Evolutionary conservation across 1,139 yeast species (phyloP).

Genomic region (Hyphopichia buzzinii): DNA sequence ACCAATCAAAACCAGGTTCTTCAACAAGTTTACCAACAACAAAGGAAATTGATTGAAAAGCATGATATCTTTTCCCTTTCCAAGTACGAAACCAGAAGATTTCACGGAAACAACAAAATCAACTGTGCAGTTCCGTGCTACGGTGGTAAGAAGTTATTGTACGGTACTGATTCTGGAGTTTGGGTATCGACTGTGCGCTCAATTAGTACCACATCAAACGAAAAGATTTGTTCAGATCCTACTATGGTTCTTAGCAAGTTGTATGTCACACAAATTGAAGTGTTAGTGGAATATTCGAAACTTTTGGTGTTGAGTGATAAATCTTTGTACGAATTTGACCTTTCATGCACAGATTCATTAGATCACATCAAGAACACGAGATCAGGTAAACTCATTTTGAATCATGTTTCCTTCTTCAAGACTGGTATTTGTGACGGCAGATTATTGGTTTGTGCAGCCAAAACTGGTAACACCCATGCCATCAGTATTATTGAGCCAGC

Average conservation of each 20-base stretch:
- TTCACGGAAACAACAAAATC: conserved; percentile 68
- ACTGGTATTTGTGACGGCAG: conserved; percentile 91
- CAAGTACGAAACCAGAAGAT: conserved; percentile 70
- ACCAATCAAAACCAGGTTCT: conserved; percentile 76
- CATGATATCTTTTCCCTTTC: conserved; percentile 80
- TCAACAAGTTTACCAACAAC: conserved; percentile 78
- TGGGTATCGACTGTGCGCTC: conserved; percentile 68
- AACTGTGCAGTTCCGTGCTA: conserved; percentile 94
- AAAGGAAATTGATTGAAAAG: conserved; percentile 64
- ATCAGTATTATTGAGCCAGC: conserved; percentile 84
- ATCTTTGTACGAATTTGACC: conserved; percentile 77
- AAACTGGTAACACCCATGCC: conserved; percentile 69
- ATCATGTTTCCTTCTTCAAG: conserved; percentile 85
- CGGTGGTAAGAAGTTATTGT: conserved; percentile 86
- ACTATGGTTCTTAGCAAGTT: conserved; percentile 72
- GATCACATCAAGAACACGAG: conserved; percentile 69
- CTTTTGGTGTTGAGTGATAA: conserved; percentile 81
- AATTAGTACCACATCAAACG: conserved; percentile 42
- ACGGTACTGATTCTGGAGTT: conserved; percentile 91
- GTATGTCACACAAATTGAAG: conserved; percentile 87
- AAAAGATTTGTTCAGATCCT: conserved; percentile 65
- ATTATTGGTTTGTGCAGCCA: conserved; percentile 86
- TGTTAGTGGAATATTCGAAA: conserved; percentile 86
- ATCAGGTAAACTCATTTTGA: conserved; percentile 74
- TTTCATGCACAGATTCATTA: conserved; percentile 64